Evolutionary conservation across 257 asterid species (phyloP).

Genomic region (Eucommia ulmoides): DNA sequence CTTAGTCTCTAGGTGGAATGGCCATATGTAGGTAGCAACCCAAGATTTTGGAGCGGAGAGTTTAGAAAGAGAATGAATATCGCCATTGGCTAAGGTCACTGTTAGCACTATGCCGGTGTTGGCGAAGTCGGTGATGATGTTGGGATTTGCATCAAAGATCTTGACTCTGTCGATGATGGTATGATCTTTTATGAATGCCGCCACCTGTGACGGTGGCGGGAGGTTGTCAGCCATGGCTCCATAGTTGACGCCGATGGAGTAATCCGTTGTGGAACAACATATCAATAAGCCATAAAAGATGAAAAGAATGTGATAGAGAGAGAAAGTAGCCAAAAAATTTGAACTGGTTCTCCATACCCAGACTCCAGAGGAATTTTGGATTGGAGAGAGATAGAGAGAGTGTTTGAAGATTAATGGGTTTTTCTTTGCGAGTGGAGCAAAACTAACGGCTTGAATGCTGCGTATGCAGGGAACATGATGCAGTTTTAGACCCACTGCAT

Average conservation of each 20-base stretch:
- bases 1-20: slow-evolving; percentile 17
- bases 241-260: slow-evolving; percentile 31
- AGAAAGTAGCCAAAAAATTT: too few species aligned
- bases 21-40: slow-evolving; percentile 18
- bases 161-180: slow-evolving; percentile 32
- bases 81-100: slow-evolving; percentile 21
- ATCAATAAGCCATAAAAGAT: too few species aligned
- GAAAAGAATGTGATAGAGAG: too few species aligned
- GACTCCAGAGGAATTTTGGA: too few species aligned
- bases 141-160: slow-evolving; percentile 33
- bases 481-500: too few species aligned
- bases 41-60: slow-evolving; percentile 17
- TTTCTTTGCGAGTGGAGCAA: too few species aligned
- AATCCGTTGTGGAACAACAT: too few species aligned
- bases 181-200: slow-evolving; percentile 19
- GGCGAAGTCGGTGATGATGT: slow-evolving; percentile 24
- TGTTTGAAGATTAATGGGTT: too few species aligned
- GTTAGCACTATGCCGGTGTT: slow-evolving; percentile 28
- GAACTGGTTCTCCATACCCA: too few species aligned
- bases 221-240: slow-evolving; percentile 40
- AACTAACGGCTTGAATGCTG: too few species aligned
- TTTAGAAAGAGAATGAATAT: slow-evolving; percentile 4
- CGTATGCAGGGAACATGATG: too few species aligned
- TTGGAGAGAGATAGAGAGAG: too few species aligned
- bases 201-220: slow-evolving; percentile 35